Evolutionary conservation across 257 asterid genomes (phyloP).

Genomic region (Linderniella brevidens): DNA sequence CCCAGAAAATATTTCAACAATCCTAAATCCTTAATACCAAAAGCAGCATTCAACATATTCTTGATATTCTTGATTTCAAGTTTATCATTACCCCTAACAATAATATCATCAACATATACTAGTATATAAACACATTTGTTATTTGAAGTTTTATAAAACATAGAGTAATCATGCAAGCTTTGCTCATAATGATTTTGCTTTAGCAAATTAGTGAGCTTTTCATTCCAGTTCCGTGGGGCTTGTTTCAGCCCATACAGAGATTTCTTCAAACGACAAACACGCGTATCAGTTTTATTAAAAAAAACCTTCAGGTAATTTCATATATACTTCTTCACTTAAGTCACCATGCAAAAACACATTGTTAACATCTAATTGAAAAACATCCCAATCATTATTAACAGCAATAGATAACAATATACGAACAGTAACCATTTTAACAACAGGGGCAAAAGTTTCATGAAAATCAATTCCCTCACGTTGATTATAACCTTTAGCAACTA

Average conservation of each 20-base stretch:
- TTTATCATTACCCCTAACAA: background rate
- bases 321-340: background rate
- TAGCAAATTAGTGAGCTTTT: too few species aligned
- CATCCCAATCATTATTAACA: background rate
- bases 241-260: too few species aligned
- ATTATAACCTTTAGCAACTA: background rate
- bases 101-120: conserved; percentile 1
- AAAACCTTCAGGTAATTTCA: background rate
- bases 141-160: background rate
- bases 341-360: background rate
- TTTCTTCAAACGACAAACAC: too few species aligned
- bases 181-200: background rate
- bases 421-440: background rate
- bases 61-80: background rate
- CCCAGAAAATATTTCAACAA: background rate
- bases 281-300: background rate
- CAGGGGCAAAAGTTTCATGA: background rate
- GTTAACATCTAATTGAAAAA: background rate
- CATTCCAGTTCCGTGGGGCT: too few species aligned
- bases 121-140: background rate
- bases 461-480: background rate
- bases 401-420: background rate
- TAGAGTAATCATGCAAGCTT: background rate
- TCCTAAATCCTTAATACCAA: background rate
- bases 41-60: background rate